Base-by-base conservation (phyloP, 106 monocot genomes). In the Xerophyta viscosa region DNA sequence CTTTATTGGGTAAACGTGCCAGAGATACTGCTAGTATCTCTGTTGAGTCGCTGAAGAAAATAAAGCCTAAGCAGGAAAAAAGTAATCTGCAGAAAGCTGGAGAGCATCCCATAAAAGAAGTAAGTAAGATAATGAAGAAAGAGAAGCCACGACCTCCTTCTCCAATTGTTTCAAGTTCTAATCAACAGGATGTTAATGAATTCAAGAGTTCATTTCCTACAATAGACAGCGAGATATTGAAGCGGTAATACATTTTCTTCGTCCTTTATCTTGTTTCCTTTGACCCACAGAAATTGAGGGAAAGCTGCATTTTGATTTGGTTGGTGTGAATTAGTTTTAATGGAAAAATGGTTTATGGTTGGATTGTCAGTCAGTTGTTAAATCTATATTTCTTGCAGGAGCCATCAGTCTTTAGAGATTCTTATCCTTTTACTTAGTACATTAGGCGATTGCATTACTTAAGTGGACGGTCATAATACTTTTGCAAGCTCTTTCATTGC, bases 211-310 rank as follows among this genome's bases (percentile, higher is more conserved):
- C 28, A 41, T 29, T 48, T 54, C 25, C 44, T 66, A 5, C 15
- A 13, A 25, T 52, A 17, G 29, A 58, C 30, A 37, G 21, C 13
- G 66, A 66, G 20, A 30, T 41, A 14, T 18, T 54, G 36, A 66
- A 66, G 48, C 60, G 73, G 73, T 73, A 18, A 33, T 19, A 13
- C 20, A 2, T 30, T 2, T 66, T 13, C 15, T 55, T 22, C 14
- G 6, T 50, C 23, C 10, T 49, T 0, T 11, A 36, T 36, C 33
- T 6, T 11, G 11, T 36, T 36, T 6, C 11, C 33, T n/a, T n/a
- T n/a, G n/a, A n/a, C n/a, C n/a, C n/a, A n/a, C n/a, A n/a, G n/a
- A n/a, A n/a, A n/a, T n/a, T n/a, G n/a, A n/a, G n/a, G n/a, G n/a
- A n/a, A n/a, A n/a, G n/a, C n/a, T n/a, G n/a, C n/a, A n/a, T n/a